Percentiles rank a stretch among this genome's conserved stretches.
Conservation (phyloP, 768 basidiomycete species). For the Lactifluus hygrophoroides region DNA sequence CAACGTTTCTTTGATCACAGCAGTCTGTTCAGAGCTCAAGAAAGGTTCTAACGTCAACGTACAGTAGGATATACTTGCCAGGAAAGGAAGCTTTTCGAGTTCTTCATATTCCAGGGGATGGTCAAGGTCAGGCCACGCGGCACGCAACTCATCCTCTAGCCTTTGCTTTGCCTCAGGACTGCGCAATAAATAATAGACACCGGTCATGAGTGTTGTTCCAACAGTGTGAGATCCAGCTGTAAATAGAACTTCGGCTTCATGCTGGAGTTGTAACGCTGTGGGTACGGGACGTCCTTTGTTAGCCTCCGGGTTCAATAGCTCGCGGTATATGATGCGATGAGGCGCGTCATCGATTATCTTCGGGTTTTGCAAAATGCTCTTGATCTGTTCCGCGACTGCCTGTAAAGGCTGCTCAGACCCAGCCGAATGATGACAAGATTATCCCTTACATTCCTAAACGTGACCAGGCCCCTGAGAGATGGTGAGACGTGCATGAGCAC, state of each 20-base stretch:
- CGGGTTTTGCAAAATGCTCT: not conserved
- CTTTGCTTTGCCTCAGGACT: not conserved
- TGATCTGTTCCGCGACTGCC: not conserved
- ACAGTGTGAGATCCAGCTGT: slow-evolving; percentile 11
- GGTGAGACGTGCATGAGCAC: not conserved
- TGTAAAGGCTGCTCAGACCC: not conserved
- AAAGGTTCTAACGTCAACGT: not conserved
- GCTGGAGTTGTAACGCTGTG: not conserved
- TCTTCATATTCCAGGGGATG: slow-evolving; percentile 5
- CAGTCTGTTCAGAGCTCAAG: slow-evolving; percentile 1
- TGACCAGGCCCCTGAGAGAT: not conserved
- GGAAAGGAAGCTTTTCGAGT: slow-evolving; percentile 10
- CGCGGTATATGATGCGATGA: slow-evolving; percentile 11
- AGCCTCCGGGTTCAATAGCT: slow-evolving; percentile 3
- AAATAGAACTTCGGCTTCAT: slow-evolving; percentile 10
- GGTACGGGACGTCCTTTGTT: not conserved
- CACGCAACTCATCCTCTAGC: not conserved
- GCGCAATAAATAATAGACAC: slow-evolving; percentile 1
- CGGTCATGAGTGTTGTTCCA: slow-evolving; percentile 9
- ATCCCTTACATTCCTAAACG: not conserved
- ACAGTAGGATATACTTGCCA: too few species aligned
- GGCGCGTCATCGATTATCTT: not conserved
- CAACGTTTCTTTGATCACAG: slow-evolving; percentile 12
- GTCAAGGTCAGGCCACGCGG: slow-evolving; percentile 7
- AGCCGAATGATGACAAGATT: not conserved